Base-by-base conservation (phyloP, 228 moss, liverwort and hornwort species). In the Sphagnum fallax region DNA sequence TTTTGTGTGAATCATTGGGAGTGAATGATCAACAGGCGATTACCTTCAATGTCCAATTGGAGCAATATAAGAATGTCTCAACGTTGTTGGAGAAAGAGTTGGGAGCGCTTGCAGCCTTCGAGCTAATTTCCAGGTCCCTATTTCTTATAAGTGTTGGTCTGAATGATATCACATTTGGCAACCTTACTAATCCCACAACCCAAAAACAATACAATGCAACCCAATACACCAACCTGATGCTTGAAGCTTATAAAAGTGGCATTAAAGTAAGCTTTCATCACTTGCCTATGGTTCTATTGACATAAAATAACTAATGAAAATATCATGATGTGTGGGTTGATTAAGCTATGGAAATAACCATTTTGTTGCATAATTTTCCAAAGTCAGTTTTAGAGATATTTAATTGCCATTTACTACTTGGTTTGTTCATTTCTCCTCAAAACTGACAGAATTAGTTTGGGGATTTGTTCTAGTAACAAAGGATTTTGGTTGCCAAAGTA, bases 101-200 rank as follows among this genome's bases (percentile, higher is more conserved):
- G 14, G 67, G 75, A 69, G 69, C 65, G 1, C 66, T 57, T 63
- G 73, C 66, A 1, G 73, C 75, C 9, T 70, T 5, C 0, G 71
- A 71, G 49, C 8, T 86, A 67, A 63, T 82, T 15, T 79, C 82
- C 7, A 73, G 69, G 4, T 85, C 82, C 15, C 67, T 82, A 0
- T 82, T 75, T 69, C 55, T 79, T 4, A 6, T 82, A 5, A 62
- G 79, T 14, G 77, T 60, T 52, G 82, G 79, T 47, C 75, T 75
- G 12, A 77, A 86, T 65, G 82, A 86, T 67, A 66, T 86, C 0
- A 47, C 7, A 2, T 11, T 16, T 48, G 50, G 64, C 49, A 79
- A 75, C 69, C 71, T 74, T 8, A 1, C 5, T 0, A 52, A 67
- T 11, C 69, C 52, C 0, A 63, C 10, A 8, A 50, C 73, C 51